These are phyloP conservation scores for Fennellomyces sp. DNA, from an alignment of 371 early-diverging fungal species.

Conservation along the genomic window DNA sequence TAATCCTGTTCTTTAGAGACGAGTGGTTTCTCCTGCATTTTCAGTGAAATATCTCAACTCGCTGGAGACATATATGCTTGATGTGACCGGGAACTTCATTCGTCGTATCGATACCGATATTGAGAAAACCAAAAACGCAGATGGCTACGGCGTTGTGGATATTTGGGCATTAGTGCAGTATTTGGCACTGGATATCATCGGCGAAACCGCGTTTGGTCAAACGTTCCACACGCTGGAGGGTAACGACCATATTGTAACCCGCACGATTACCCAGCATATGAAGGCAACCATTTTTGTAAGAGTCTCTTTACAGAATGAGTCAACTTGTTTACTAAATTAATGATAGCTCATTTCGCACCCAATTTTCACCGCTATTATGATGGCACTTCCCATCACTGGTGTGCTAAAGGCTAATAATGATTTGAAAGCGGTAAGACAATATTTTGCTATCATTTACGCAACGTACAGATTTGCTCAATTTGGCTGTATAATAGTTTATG, in stretches of 20 bases:
- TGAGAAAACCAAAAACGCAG: not conserved
- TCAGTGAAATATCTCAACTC: conserved; percentile 40
- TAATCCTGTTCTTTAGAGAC: conserved; percentile 39
- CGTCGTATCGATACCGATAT: conserved; percentile 21
- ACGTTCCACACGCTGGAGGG: conserved; percentile 49
- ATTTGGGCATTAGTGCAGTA: conserved; percentile 37
- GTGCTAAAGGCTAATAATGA: not conserved
- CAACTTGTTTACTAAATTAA: not conserved
- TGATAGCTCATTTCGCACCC: not conserved
- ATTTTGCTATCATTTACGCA: too few relatives aligned
- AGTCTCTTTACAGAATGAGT: too few relatives aligned
- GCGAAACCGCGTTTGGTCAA: conserved; percentile 35
- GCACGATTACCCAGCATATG: conserved; percentile 5
- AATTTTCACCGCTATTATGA: not conserved
- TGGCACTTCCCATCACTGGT: conserved; percentile 1
- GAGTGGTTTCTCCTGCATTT: conserved; percentile 47
- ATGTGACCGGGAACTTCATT: conserved; percentile 16
- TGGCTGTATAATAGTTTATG: conserved; percentile 42
- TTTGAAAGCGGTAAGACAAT: not conserved
- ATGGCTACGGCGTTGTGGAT: conserved; percentile 24
- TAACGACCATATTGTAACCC: conserved; percentile 36
- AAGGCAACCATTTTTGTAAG: not conserved
- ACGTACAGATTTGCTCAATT: too few relatives aligned
- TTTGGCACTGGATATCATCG: conserved; percentile 51
- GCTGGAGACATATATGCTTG: conserved; percentile 38